Conservation (phyloP, 1,284 basidiomycete species). For the Sphaerobolus stellatus region DNA sequence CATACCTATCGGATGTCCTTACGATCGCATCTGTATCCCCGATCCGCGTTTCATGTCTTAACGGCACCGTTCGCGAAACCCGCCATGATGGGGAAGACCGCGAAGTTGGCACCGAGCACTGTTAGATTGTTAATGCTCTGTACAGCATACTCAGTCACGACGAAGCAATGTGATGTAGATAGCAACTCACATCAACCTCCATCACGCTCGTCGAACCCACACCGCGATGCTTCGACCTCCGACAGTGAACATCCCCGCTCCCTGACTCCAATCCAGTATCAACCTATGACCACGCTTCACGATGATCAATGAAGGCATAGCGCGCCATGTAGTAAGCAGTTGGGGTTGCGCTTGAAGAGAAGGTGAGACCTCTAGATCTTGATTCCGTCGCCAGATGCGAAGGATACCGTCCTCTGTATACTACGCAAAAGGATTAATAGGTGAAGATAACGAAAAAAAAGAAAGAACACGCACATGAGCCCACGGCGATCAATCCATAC, state of each 20-base stretch:
- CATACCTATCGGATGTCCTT: constrained; percentile 79
- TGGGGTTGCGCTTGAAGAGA: too few species aligned
- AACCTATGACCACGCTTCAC: constrained; percentile 76
- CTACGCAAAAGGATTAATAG: too few species aligned
- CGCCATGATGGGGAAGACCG: constrained; percentile 79
- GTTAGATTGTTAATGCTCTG: constrained; percentile 92
- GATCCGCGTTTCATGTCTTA: constrained; percentile 91
- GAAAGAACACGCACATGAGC: constrained; percentile 62
- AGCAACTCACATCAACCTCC: constrained; percentile 66
- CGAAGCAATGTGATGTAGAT: constrained; percentile 14
- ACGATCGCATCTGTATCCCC: constrained; percentile 85
- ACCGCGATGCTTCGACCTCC: constrained; percentile 91
- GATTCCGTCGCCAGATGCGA: constrained; percentile 73
- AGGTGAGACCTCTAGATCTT: constrained; percentile 61
- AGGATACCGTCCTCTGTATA: too few species aligned
- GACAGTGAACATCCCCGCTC: constrained; percentile 79
- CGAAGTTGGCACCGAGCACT: constrained; percentile 79
- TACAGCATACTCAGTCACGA: too few species aligned
- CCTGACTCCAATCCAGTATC: constrained; percentile 84
- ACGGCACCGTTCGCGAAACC: constrained; percentile 93
- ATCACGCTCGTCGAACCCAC: constrained; percentile 91
- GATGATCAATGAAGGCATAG: constrained; percentile 54
- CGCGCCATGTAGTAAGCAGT: constrained; percentile 92
- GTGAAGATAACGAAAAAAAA: constrained; percentile 4
- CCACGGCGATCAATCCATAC: constrained; percentile 86